Evolutionary conservation across 352 stramenopile species (phyloP).

Genomic region (Phytophthora litchii): DNA sequence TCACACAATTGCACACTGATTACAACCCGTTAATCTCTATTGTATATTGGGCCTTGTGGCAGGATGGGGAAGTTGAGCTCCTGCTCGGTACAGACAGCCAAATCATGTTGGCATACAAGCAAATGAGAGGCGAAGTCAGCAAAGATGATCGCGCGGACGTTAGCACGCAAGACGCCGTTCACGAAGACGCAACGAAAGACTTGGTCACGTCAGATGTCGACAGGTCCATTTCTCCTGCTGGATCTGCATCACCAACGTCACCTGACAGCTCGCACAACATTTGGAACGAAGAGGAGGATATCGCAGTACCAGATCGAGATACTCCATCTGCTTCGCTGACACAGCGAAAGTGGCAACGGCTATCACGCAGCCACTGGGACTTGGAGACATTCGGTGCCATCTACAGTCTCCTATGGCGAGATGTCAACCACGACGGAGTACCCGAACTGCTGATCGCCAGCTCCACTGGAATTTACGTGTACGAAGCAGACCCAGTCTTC

Average conservation of each 20-base stretch:
- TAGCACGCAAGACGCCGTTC: neutral
- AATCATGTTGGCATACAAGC: slow-evolving; percentile 63
- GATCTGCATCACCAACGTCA: slow-evolving; percentile 17
- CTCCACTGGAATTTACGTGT: slow-evolving; percentile 72
- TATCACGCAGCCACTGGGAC: slow-evolving; percentile 41
- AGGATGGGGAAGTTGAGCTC: slow-evolving; percentile 69
- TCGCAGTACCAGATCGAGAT: slow-evolving; percentile 4
- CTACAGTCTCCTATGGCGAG: slow-evolving; percentile 73
- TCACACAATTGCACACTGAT: neutral
- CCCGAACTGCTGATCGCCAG: slow-evolving; percentile 67
- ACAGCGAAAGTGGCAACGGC: slow-evolving; percentile 41
- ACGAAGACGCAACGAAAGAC: slow-evolving; percentile 10
- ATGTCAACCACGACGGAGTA: slow-evolving; percentile 73
- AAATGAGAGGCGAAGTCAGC: neutral
- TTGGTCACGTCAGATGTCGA: slow-evolving; percentile 1
- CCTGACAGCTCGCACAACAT: slow-evolving; percentile 35
- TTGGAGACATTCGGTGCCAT: slow-evolving; percentile 68
- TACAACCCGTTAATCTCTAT: neutral
- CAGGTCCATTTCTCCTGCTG: neutral
- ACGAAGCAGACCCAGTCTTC: slow-evolving; percentile 53
- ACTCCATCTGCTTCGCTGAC: slow-evolving; percentile 6
- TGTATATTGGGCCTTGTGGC: neutral
- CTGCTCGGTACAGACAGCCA: slow-evolving; percentile 69
- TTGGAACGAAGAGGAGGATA: slow-evolving; percentile 28
- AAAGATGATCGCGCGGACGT: neutral